Evolutionary conservation across 495 filamentous ascomycete genomes (phyloP), one percentile per base, ranked within the genome.

Genomic region (Penicillium bialowiezense): DNA sequence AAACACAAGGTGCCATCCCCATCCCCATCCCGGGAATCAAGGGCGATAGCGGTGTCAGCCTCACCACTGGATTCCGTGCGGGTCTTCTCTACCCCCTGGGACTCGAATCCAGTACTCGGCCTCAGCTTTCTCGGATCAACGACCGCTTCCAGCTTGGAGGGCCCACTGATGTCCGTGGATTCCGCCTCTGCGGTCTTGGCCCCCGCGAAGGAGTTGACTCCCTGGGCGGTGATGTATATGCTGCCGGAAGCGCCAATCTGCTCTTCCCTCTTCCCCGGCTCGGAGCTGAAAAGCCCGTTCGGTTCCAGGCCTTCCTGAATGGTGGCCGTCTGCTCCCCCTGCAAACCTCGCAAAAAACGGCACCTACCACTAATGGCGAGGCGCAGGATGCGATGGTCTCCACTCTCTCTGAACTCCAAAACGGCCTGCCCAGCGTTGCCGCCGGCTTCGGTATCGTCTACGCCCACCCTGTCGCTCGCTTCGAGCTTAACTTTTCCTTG

Each of bases 61-160:
- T 89, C 44, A 82, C 79, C 9, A 79, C 82, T 32, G 77, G 81
- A 12, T 70, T 87, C 44, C 75, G 84, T 41, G 83, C 78, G 2
- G 84, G 84, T 7, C 52, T 87, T n/a, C 66, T 87, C 29, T 82
- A 78, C 50, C 84, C 84, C 37, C 71, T 87, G 26, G 70, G 78
- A 8, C 63, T 87, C 21, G 72, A 74, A 17, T 78, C 75, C 15
- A 68, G 71, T 39, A 54, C 62, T 7, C 75, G 52, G 15, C 82
- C 66, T 24, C 75, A 74, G 26, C 81, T 86, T 3, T 91, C 89
- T 41, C 81, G 89, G 20, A 78, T 96, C 54, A 96, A 92, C 67
- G 93, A 98, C 67, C 90, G 93, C 24, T 97, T 98, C 75, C 81
- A 86, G 42, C 89, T 98, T 32, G 93, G 93, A 37, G 93, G 95